Base-by-base conservation (phyloP, 257 asterid species). In the Capsicum pubescens region DNA sequence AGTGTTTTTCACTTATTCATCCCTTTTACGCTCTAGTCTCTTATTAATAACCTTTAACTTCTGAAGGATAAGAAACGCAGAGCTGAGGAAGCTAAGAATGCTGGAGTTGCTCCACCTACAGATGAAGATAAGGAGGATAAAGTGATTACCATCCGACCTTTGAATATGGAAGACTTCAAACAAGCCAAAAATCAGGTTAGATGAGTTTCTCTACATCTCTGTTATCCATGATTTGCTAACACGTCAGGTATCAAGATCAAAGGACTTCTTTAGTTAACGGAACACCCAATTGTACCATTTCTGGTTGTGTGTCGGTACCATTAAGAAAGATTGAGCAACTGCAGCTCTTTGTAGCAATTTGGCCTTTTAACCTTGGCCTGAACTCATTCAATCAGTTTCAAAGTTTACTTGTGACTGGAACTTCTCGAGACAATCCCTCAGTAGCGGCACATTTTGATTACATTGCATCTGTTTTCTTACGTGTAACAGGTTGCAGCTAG, bases 161-260 rank as follows among this genome's bases (percentile, higher is more conserved):
- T 95, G 87, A 93, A 88, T 85, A 93, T 94, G 97, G 91, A 82
- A 80, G 98, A 95, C 88, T 85, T 95, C 2, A 93, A 81, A 89
- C 93, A 91, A 72, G 98, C 99, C 16, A 95, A 92, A 83, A 91
- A 88, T 48, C 99, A 93, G 97, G 98, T 94, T 84, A 83, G 17
- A 56, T 0, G 48, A 66, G 14, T 17, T 4, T 13, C 32, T 60
- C 54, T 82, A 9, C 72, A 54, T 6, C 71, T 39, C 56, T 3
- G 9, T 70, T 8, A n/a, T 59, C 1, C 4, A 32, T 39, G 78
- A 35, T 42, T 15, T 17, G 56, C 55, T 42, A 15, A 26, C 32
- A 26, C 32, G 32, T 26, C 32, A 26, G 32, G 1, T 26, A 26
- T 26, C 32, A 26, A 26, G 32, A 26, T 26, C 32, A 1, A 26